Conservation (phyloP, 305 asterid species). For the Withania somnifera region DNA sequence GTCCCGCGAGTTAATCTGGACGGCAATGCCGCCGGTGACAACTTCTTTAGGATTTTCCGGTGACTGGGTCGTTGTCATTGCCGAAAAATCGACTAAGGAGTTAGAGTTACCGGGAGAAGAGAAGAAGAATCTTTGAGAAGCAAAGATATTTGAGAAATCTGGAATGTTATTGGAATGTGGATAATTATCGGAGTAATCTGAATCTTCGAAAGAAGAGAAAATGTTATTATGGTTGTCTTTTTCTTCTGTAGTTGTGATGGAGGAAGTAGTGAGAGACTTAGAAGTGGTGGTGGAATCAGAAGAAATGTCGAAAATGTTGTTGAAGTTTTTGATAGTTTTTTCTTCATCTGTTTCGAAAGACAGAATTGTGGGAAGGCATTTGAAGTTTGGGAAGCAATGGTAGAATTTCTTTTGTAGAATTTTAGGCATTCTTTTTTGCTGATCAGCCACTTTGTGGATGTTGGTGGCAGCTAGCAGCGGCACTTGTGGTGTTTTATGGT, state of each 20-base stretch:
- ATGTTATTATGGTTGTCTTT: not conserved
- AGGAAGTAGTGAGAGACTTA: conserved; percentile 14
- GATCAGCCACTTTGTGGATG: not conserved
- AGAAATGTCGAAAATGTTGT: conserved; percentile 12
- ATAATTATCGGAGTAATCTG: conserved; percentile 3
- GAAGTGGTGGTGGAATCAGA: conserved; percentile 26
- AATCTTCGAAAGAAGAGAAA: conserved; percentile 21
- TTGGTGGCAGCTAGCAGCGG: not conserved
- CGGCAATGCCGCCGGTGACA: conserved; percentile 47
- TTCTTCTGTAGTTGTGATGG: conserved; percentile 12
- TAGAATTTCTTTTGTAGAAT: conserved; percentile 39
- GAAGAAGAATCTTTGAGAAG: conserved; percentile 71
- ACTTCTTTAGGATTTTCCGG: not conserved
- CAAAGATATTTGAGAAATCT: conserved; percentile 51
- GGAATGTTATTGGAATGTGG: conserved; percentile 15
- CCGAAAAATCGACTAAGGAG: conserved; percentile 39
- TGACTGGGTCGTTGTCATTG: not conserved
- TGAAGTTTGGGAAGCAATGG: conserved; percentile 54
- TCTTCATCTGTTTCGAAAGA: conserved; percentile 10
- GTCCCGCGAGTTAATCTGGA: conserved; percentile 52
- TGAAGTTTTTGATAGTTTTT: conserved; percentile 26
- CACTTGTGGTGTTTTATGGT: not conserved
- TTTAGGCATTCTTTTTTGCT: conserved; percentile 31
- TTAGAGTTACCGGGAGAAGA: conserved; percentile 67
- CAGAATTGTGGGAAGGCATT: conserved; percentile 41